Conservation (phyloP, 768 basidiomycete species). For the Boletus sensibilis region DNA sequence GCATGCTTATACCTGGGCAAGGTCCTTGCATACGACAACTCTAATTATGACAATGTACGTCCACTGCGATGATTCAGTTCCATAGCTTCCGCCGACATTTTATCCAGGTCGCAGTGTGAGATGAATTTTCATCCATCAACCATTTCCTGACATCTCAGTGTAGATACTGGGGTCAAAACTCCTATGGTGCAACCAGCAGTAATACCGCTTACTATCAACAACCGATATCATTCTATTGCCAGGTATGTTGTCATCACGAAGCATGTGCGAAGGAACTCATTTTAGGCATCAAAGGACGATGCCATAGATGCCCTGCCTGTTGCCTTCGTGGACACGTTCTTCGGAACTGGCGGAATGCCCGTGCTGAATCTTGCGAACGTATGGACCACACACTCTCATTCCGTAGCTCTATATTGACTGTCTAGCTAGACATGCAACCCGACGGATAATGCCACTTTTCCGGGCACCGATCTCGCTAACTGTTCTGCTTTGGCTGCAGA, state of each 20-base stretch:
- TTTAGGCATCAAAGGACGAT: conserved; percentile 46
- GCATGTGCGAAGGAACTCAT: conserved; percentile 3
- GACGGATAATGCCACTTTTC: conserved; percentile 39
- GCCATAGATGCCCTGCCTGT: conserved; percentile 68
- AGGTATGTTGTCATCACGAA: conserved; percentile 35
- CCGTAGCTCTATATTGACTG: neutral
- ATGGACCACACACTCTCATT: conserved; percentile 11
- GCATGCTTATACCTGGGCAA: conserved; percentile 11
- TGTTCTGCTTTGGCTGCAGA: conserved; percentile 41
- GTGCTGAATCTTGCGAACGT: conserved; percentile 71
- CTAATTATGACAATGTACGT: conserved; percentile 62
- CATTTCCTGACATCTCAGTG: neutral
- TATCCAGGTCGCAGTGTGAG: conserved; percentile 56
- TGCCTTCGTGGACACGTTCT: conserved; percentile 68
- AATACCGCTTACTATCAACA: conserved; percentile 60
- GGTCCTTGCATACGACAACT: conserved; percentile 51
- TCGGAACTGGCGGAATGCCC: conserved; percentile 58
- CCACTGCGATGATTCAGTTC: neutral
- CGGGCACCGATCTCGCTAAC: conserved; percentile 41
- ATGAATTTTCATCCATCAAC: neutral
- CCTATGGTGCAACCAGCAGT: conserved; percentile 57
- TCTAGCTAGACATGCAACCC: conserved; percentile 41
- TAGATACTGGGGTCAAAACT: conserved; percentile 78
- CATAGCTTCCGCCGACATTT: conserved; percentile 3
- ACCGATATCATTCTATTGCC: conserved; percentile 61